Evolutionary conservation across 208 protist species (phyloP).

Genomic region (Willaertia magna): DNA sequence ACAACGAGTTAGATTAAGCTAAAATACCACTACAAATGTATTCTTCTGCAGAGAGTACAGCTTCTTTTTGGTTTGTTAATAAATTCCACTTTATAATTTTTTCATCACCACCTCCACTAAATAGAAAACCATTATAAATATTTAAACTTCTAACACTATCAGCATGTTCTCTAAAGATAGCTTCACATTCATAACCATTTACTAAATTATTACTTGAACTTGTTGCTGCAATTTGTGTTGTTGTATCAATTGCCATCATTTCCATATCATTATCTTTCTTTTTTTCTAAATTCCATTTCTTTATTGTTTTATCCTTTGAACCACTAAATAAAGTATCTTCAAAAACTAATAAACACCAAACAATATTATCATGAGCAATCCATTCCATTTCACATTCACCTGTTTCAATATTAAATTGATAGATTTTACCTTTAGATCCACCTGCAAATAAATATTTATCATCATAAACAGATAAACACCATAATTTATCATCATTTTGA

Average conservation of each 20-base stretch:
- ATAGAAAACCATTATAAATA: not conserved
- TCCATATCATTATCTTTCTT: not conserved
- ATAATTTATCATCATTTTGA: not conserved
- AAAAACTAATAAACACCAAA: not conserved
- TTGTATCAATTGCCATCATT: not conserved
- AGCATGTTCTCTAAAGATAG: not conserved
- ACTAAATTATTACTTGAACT: no score
- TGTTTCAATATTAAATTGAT: not conserved
- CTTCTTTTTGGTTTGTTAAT: not conserved
- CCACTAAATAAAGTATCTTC: not conserved
- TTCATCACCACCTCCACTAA: not conserved
- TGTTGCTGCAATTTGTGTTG: no score
- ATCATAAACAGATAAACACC: not conserved
- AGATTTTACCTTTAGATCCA: not conserved
- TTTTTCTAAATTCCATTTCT: not conserved
- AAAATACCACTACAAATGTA: not conserved
- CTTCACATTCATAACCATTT: not conserved
- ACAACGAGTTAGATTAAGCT: no score
- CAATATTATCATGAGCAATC: not conserved
- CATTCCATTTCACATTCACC: not conserved
- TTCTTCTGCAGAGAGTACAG: not conserved
- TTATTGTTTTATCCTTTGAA: not conserved
- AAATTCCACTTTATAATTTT: not conserved
- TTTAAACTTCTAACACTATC: not conserved
- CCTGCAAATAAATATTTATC: not conserved